Base-by-base conservation (phyloP, 2,329 filamentous ascomycete species). In the Monosporascus ibericus region DNA sequence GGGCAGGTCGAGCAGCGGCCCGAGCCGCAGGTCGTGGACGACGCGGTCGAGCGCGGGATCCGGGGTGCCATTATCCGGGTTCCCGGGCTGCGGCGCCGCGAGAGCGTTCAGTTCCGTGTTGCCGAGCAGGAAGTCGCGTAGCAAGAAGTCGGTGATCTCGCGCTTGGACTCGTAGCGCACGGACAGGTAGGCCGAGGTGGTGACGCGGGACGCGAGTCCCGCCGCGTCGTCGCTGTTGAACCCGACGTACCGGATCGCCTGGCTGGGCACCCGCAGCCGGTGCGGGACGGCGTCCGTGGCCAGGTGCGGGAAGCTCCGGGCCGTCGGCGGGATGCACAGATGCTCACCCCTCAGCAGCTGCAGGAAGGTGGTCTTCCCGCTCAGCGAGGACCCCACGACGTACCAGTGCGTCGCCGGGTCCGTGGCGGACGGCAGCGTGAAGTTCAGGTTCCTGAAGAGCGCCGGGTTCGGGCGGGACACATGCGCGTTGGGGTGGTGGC, bases 91-190 rank as follows among this genome's bases (percentile, higher is more conserved):
- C 14, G 65, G 58, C 34, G 75, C 71, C 51, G 84, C 79, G 9
- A 84, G 72, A 1, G 89, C 83, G 63, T 97, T 96, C 54, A 96
- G 75, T 55, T 92, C 82, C 3, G 87, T 95, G 63, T 94, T 86
- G 0, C 91, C 91, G 15, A 84, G 79, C 18, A 99, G 71, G 65
- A 90, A 97, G 70, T 95, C 85, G 49, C 79, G 72, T 2, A 97
- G 78, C 0, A 87, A 89, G 70, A 92, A 95, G 68, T 97, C 94
- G 1, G 88, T 95, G 50, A 84, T 85, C 70, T 96, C 92, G 34
- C 90, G 80, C 38, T 87, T 77, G 54, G 88, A 92, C 75, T 99
- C 94, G 68, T 97, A 99, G 39, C 94, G 80, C 17, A 91, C 91
- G 54, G 89, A 91, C 18, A 97, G 73, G 66, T 96, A 96, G 5